Base-by-base conservation (phyloP, 1,139 yeast genomes). In the Yamadazyma sp. region DNA sequence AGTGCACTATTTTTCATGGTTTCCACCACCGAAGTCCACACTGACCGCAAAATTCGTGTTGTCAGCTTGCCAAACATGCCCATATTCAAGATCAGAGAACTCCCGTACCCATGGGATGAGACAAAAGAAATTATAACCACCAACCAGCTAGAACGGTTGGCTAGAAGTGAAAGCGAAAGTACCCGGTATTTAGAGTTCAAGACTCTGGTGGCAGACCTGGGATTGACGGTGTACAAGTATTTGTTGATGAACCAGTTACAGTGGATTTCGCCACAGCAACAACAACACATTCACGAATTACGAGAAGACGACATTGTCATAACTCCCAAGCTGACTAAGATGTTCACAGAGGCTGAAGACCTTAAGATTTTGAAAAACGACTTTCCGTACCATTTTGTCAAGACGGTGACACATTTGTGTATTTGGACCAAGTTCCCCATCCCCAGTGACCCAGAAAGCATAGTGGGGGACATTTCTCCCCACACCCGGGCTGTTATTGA, bases 391-490 rank as follows among this genome's bases (percentile, higher is more conserved):
- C 64, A 62, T 46, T 67, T 70, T 44, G 69, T 60, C 14, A 33
- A 42, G 0, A 61, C 60, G 38, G 64, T 70, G 27, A 49, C 47
- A 22, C 77, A 71, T 50, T 54, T 70, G 40, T 70, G 76, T 44
- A 61, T 70, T 22, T 71, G 77, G 77, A 56, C 70, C 17, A 71
- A 71, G 50, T 48, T 58, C 29, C 47, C 42, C 17, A 65, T 67
- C 25, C 63, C 61, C 2, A 50, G 52, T 11, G 73, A 67, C 48
- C 60, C 60, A 15, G 42, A 48, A 23, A 60, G 67, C 34, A 53
- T 54, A 2, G 43, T 53, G 14, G 82, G 82, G 0, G 82, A 77
- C 48, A 70, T 77, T 22, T 59, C 73, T 11, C 39, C 52, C 0
- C 47, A 53, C 10, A 67, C 74, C 3, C 65, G 71, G 41, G 46